phyloP scores from a whole-genome alignment of 164 flowering plant genomes.

The Piper longum region DNA sequence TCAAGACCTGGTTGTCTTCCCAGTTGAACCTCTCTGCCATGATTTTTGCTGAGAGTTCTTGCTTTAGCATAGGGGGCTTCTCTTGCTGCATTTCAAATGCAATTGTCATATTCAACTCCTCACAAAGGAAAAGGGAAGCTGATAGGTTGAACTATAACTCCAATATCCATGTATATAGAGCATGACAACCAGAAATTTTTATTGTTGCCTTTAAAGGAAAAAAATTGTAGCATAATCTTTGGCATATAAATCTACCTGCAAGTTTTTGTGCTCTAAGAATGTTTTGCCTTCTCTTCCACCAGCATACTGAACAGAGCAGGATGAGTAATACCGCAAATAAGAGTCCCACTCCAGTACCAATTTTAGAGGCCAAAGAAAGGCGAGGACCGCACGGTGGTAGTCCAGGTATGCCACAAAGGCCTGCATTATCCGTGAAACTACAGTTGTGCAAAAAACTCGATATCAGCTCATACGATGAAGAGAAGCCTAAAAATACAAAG shows the following conservation, averaged over 20 bases:
- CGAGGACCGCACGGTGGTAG: slow-evolving; percentile 75
- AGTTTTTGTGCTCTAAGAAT: slow-evolving; percentile 73
- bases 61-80: slow-evolving; percentile 96
- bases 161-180: neutral
- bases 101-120: neutral
- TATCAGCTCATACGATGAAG: neutral
- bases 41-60: slow-evolving; percentile 38
- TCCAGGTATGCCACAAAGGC: slow-evolving; percentile 97
- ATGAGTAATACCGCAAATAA: slow-evolving; percentile 34
- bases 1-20: slow-evolving; percentile 40
- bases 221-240: too few relatives aligned
- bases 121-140: neutral
- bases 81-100: slow-evolving; percentile 45
- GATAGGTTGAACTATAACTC: too few relatives aligned
- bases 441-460: neutral
- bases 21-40: slow-evolving; percentile 74
- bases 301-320: slow-evolving; percentile 36
- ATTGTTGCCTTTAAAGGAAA: too few relatives aligned
- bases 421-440: slow-evolving; percentile 89
- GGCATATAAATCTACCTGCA: slow-evolving; percentile 37
- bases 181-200: neutral
- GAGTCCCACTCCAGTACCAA: slow-evolving; percentile 53
- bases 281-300: slow-evolving; percentile 93
- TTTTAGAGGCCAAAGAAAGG: slow-evolving; percentile 60
- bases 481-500: neutral